phyloP scores from a whole-genome alignment of 805 yeast genomes.

The Candida orba region DNA sequence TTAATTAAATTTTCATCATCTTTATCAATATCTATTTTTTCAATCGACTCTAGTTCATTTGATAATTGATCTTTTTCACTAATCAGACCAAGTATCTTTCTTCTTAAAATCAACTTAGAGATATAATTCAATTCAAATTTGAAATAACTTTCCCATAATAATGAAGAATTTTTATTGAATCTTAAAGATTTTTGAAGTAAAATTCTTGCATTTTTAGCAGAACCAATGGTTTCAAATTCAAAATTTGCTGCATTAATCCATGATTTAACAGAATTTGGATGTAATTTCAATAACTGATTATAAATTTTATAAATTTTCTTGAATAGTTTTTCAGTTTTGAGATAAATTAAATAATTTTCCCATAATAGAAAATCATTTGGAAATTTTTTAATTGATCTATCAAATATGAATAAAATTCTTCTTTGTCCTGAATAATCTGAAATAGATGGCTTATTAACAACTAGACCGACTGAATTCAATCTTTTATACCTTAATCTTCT shows the following conservation, averaged over 20 bases:
- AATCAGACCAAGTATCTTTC: constrained; percentile 72
- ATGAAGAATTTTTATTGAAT: constrained; percentile 66
- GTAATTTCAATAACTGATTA: constrained; percentile 71
- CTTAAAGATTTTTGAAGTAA: constrained; percentile 79
- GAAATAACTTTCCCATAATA: constrained; percentile 79
- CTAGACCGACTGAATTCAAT: constrained; percentile 44
- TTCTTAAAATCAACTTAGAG: constrained; percentile 73
- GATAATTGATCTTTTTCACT: constrained; percentile 64
- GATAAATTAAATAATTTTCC: constrained; percentile 66
- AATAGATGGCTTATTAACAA: constrained; percentile 54
- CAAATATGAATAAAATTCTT: constrained; percentile 74
- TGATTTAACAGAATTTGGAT: constrained; percentile 83
- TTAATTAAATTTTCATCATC: constrained; percentile 38
- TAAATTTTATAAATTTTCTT: constrained; percentile 70
- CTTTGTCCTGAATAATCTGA: constrained; percentile 86
- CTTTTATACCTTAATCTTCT: constrained; percentile 66
- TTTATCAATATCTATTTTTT: constrained; percentile 28
- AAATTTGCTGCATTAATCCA: constrained; percentile 95
- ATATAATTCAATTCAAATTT: constrained; percentile 84
- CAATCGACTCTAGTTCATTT: constrained; percentile 29
- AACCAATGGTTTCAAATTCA: constrained; percentile 83
- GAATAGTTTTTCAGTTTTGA: constrained; percentile 60
- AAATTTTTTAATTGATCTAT: constrained; percentile 72
- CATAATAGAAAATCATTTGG: constrained; percentile 75
- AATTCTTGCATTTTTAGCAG: constrained; percentile 82